Conservation (phyloP, 805 yeast species). For the Clavispora vitiphila region DNA sequence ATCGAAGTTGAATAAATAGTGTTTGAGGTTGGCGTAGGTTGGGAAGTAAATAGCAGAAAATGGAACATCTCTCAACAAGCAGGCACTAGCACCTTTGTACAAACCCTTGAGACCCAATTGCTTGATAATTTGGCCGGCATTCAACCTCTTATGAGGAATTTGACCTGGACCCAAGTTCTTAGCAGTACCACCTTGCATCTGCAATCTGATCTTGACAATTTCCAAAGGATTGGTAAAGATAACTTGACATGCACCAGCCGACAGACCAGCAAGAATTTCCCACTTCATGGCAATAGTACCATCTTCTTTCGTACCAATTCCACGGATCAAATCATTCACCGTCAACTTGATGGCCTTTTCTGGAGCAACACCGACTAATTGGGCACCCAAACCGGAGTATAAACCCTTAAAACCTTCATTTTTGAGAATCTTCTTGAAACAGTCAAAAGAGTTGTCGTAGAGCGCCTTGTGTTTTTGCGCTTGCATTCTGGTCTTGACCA, state of each 20-base stretch:
- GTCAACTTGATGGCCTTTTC: constrained; percentile 96
- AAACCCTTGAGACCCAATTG: constrained; percentile 80
- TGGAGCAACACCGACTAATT: constrained; percentile 95
- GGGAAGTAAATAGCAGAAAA: constrained; percentile 97
- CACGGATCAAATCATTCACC: constrained; percentile 83
- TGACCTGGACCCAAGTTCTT: constrained; percentile 24
- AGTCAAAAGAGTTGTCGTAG: constrained; percentile 80
- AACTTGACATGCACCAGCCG: constrained; percentile 96
- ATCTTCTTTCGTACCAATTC: constrained; percentile 49
- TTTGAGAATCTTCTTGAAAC: constrained; percentile 70
- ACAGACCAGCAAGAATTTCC: constrained; percentile 85
- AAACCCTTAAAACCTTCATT: constrained; percentile 82
- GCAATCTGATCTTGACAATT: constrained; percentile 90
- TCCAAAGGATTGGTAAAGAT: constrained; percentile 94
- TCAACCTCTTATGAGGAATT: constrained; percentile 38
- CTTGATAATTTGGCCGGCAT: constrained; percentile 69
- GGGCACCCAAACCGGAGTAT: constrained; percentile 91
- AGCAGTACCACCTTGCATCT: constrained; percentile 75
- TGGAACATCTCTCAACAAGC: constrained; percentile 91
- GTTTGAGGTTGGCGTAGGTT: constrained; percentile 88
- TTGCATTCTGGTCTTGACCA: constrained; percentile 96
- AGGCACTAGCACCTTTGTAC: constrained; percentile 88
- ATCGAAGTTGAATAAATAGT: constrained; percentile 74
- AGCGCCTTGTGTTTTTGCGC: constrained; percentile 73
- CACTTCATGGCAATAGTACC: constrained; percentile 44